A percentile compares a stretch with the other conserved stretches of the same genome.
phyloP scores from a whole-genome alignment of 202 grass and related monocot genomes.

The Brachypodium distachyon region DNA sequence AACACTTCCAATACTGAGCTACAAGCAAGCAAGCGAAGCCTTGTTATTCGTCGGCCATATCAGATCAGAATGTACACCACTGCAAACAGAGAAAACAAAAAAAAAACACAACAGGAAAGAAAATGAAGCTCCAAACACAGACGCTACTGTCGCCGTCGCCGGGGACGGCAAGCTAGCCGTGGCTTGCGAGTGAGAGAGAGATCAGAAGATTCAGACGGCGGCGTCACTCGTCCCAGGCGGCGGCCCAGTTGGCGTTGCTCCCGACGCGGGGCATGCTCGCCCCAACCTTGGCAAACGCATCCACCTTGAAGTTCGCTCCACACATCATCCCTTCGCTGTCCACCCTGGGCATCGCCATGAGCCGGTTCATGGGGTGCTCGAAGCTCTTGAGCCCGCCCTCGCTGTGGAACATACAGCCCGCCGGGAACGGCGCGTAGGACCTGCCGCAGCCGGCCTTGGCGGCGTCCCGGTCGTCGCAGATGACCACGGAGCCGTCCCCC shows the following conservation, averaged over 20 bases:
- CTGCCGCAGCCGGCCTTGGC: constrained; percentile 67
- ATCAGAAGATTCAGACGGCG: background rate
- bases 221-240: constrained; percentile 38
- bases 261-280: constrained; percentile 93
- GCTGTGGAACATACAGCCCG: constrained; percentile 93
- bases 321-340: constrained; percentile 96
- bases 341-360: constrained; percentile 78
- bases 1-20: no score
- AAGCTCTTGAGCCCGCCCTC: constrained; percentile 93
- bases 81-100: background rate
- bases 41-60: background rate
- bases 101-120: background rate
- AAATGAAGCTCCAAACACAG: background rate
- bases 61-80: background rate
- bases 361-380: constrained; percentile 85
- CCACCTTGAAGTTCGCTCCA: constrained; percentile 92
- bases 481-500: constrained; percentile 73
- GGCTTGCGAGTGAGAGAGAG: background rate
- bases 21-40: background rate
- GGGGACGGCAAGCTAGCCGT: no score
- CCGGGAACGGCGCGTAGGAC: constrained; percentile 80
- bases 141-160: no score
- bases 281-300: constrained; percentile 67
- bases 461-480: constrained; percentile 63
- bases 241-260: constrained; percentile 76